Evolutionary conservation across 805 yeast genomes (phyloP).

Genomic region (Ogataea siamensis): DNA sequence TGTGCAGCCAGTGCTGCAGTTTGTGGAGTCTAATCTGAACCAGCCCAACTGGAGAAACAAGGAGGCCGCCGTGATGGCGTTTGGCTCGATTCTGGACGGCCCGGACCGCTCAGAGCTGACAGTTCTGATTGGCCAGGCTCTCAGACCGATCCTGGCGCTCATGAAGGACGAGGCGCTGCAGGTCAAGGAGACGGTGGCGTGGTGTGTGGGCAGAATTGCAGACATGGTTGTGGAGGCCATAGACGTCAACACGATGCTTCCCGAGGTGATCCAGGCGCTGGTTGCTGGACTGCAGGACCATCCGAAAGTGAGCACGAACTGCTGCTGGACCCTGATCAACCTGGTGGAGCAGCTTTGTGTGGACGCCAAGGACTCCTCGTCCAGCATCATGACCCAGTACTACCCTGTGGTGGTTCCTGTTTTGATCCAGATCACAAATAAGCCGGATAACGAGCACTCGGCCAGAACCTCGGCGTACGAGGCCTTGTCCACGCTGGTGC

Average conservation of each 20-base stretch:
- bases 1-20: conserved; percentile 78
- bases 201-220: conserved; percentile 97
- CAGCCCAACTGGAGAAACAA: conserved; percentile 75
- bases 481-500: conserved; percentile 80
- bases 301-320: conserved; percentile 91
- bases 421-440: conserved; percentile 64
- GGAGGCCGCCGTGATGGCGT: conserved; percentile 99
- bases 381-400: conserved; percentile 71
- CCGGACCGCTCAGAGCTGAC: conserved; percentile 74
- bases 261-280: conserved; percentile 70
- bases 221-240: conserved; percentile 80
- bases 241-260: conserved; percentile 61
- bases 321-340: conserved; percentile 96
- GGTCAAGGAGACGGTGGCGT: conserved; percentile 95
- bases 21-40: conserved; percentile 73
- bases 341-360: conserved; percentile 76
- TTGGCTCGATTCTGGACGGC: conserved; percentile 95
- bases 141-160: conserved; percentile 70
- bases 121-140: conserved; percentile 72
- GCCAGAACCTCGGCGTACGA: conserved; percentile 97
- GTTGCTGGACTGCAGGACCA: conserved; percentile 82
- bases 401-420: conserved; percentile 68
- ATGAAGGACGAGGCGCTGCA: conserved; percentile 75
- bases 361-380: conserved; percentile 45
- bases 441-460: conserved; percentile 78